phyloP scores from a whole-genome alignment of 352 stramenopile species.

The Phytophthora pluvialis region DNA sequence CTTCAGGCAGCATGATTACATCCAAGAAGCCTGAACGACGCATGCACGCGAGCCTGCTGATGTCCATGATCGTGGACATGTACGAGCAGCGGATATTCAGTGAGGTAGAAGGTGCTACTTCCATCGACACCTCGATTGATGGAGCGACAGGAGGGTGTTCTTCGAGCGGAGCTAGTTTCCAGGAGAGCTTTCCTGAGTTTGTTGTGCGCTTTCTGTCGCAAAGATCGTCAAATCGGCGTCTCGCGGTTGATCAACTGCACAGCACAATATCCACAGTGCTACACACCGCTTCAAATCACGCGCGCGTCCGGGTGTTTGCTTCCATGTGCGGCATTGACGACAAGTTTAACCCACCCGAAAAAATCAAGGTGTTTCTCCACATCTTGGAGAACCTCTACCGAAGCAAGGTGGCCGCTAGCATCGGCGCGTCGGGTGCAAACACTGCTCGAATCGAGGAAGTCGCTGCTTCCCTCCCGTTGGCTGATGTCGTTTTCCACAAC shows the following conservation, averaged over 20 bases:
- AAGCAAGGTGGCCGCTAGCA: slow-evolving; percentile 49
- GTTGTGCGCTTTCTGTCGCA: slow-evolving; percentile 66
- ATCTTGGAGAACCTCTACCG: slow-evolving; percentile 67
- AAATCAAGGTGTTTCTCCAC: slow-evolving; percentile 70
- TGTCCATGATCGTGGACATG: slow-evolving; percentile 76
- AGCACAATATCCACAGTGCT: slow-evolving; percentile 57
- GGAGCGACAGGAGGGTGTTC: slow-evolving; percentile 9
- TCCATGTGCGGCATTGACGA: slow-evolving; percentile 65
- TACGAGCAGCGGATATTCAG: slow-evolving; percentile 66
- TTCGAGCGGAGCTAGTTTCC: slow-evolving; percentile 32
- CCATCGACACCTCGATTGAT: slow-evolving; percentile 19
- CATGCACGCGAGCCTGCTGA: slow-evolving; percentile 73
- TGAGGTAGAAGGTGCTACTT: slow-evolving; percentile 44
- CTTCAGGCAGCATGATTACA: slow-evolving; percentile 11
- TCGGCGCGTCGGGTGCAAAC: slow-evolving; percentile 19
- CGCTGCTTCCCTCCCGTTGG: slow-evolving; percentile 25
- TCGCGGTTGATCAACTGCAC: slow-evolving; percentile 66
- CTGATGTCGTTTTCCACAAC: slow-evolving; percentile 76
- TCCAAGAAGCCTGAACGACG: slow-evolving; percentile 68
- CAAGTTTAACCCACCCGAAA: slow-evolving; percentile 74
- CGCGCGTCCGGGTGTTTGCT: slow-evolving; percentile 62
- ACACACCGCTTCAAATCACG: slow-evolving; percentile 52
- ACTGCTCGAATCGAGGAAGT: slow-evolving; percentile 40
- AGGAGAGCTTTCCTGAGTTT: slow-evolving; percentile 75
- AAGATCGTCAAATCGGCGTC: slow-evolving; percentile 50